Percentiles rank a stretch among this genome's conserved stretches.
phyloP scores from a whole-genome alignment of 345 rosid species.

The Kandelia obovata region DNA sequence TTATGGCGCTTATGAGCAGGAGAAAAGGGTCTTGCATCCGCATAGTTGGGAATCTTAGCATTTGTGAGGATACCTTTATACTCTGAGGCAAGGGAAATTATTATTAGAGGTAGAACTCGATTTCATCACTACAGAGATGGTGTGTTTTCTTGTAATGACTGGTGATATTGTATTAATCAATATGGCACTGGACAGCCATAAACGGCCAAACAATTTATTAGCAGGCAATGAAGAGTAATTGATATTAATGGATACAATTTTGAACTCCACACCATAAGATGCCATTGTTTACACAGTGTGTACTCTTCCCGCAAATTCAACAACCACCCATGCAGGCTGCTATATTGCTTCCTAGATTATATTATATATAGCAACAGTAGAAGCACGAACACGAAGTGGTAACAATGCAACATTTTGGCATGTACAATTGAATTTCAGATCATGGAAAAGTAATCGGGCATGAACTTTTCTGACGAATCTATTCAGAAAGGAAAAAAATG shows the following conservation, averaged over 20 bases:
- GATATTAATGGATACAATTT: not conserved
- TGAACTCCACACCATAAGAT: too few relatives aligned
- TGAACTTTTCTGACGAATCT: too few relatives aligned
- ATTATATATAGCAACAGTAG: too few relatives aligned
- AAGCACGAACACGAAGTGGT: not conserved
- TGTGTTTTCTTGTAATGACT: conserved; percentile 36
- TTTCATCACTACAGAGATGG: conserved; percentile 39
- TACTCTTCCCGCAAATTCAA: too few relatives aligned
- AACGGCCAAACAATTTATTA: not conserved
- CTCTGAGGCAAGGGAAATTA: conserved; percentile 29
- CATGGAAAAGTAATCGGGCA: not conserved
- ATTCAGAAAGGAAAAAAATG: too few relatives aligned
- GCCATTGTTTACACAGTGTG: too few relatives aligned
- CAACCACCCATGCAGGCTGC: too few relatives aligned
- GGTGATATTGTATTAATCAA: conserved; percentile 17
- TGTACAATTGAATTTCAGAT: not conserved
- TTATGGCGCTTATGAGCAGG: conserved; percentile 30
- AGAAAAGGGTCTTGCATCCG: conserved; percentile 29
- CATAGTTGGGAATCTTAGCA: conserved; percentile 42
- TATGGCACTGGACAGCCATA: not conserved
- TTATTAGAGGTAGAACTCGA: conserved; percentile 38
- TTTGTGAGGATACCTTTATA: conserved; percentile 42
- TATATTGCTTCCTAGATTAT: too few relatives aligned
- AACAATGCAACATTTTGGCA: not conserved
- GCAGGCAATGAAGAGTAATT: not conserved